Percentiles rank a stretch among this genome's conserved stretches.
These are phyloP conservation scores for Pythium monospermum DNA, from an alignment of 352 stramenopile genomes.

Conservation along the genomic window DNA sequence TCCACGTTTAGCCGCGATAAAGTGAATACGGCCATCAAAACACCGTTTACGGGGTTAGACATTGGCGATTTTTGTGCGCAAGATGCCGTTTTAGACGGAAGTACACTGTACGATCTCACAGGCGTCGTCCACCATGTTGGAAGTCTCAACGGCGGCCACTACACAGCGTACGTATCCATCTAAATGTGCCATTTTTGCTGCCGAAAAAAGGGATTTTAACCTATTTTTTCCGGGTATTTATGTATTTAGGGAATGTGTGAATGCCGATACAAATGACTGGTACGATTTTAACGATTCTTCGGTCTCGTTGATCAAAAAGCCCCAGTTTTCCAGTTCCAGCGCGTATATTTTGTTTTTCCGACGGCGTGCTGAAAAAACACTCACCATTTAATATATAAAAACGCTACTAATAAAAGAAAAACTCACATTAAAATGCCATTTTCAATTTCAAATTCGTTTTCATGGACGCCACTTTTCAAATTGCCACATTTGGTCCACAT, in stretches of 20 bases:
- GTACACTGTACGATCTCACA: constrained; percentile 70
- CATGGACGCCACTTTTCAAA: constrained; percentile 26
- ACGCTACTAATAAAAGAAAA: too few species aligned
- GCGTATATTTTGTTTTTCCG: constrained; percentile 83
- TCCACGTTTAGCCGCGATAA: constrained; percentile 78
- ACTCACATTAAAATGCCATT: constrained; percentile 27
- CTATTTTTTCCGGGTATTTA: background rate
- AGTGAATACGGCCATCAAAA: constrained; percentile 57
- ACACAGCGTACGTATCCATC: constrained; percentile 60
- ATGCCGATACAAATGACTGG: constrained; percentile 64
- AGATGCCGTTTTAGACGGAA: constrained; percentile 63
- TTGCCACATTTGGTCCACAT: constrained; percentile 33
- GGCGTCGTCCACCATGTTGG: constrained; percentile 79
- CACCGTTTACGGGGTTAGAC: constrained; percentile 56
- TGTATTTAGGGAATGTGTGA: constrained; percentile 51
- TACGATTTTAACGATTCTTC: constrained; percentile 77
- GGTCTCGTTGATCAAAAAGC: constrained; percentile 64
- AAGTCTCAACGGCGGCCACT: constrained; percentile 73
- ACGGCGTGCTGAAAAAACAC: constrained; percentile 46
- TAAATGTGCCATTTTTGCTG: background rate
- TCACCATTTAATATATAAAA: constrained; percentile 42
- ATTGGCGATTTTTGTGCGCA: constrained; percentile 60
- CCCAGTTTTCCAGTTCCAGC: constrained; percentile 50
- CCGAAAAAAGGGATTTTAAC: background rate
- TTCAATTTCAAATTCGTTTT: constrained; percentile 30